Base-by-base conservation (phyloP, 2,329 filamentous ascomycete genomes). In the Paecilomyces niveus region DNA sequence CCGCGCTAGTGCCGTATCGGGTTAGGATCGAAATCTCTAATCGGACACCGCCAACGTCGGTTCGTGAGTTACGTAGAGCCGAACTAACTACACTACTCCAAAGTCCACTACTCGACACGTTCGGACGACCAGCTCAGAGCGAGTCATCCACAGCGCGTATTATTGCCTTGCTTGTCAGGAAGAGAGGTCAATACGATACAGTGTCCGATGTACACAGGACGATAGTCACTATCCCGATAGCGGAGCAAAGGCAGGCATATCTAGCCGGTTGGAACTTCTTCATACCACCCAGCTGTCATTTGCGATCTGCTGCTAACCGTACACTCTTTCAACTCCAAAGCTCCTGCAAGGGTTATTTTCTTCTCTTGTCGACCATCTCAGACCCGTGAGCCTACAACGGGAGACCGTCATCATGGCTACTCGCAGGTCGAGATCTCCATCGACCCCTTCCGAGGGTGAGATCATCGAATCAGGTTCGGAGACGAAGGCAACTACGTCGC, bases 371-470 rank as follows among this genome's bases (percentile, higher is more conserved):
- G 13, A 45, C 35, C 26, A 15, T 33, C 22, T 53, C 35, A 26
- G 32, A 18, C n/a, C 10, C 22, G 29, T 49, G 49, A 53, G 29
- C 15, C 31, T 3, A 33, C 22, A 33, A 54, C 57, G 53, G 49
- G 26, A 56, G 59, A 60, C 63, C 61, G 67, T 54, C 63, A 73
- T 57, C 49, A 83, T 83, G 81, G 71, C 76, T 65, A 78, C 79
- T 63, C 72, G 76, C 75, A 71, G 72, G 68, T 75, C 73, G 69
- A 73, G 77, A 67, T 80, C 80, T 65, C 74, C 72, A 63, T 80
- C 82, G 68, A 90, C 87, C 78, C 90, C 89, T 71, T 90, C 90
- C 76, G 90, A 95, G 78, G 90, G 91, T 78, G 91, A 95, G 81
- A 91, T 93, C 76, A 78, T 88, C 74, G 89, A 92, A 78, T 84